A percentile compares a stretch with the other conserved stretches of the same genome.
Conservation (phyloP, 306 rosid species). For the Vicia faba region DNA sequence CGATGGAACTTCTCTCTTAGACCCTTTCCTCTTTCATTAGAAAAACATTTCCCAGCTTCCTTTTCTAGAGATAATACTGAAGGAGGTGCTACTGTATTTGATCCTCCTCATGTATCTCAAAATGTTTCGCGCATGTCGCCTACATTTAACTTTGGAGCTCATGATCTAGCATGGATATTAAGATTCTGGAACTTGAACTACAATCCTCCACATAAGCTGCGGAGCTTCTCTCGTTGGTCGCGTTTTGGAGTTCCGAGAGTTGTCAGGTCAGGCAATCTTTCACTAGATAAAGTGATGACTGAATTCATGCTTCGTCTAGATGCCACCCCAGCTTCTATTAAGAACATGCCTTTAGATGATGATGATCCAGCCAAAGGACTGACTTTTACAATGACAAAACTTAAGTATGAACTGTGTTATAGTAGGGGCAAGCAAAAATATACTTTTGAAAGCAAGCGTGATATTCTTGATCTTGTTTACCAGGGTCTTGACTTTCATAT, state of each 20-base stretch:
- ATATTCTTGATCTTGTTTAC: slow-evolving; percentile 86
- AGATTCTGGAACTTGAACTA: slow-evolving; percentile 80
- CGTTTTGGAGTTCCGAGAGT: slow-evolving; percentile 86
- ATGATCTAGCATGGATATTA: slow-evolving; percentile 93
- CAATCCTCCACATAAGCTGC: slow-evolving; percentile 93
- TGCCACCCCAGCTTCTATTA: slow-evolving; percentile 77
- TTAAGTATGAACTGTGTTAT: slow-evolving; percentile 76
- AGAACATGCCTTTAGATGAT: slow-evolving; percentile 87
- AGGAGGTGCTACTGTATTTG: slow-evolving; percentile 54
- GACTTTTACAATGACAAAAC: slow-evolving; percentile 75
- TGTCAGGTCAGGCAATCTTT: slow-evolving; percentile 88
- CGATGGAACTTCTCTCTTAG: slow-evolving; percentile 86
- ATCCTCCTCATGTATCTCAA: slow-evolving; percentile 55
- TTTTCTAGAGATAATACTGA: slow-evolving; percentile 47
- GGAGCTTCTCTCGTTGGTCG: slow-evolving; percentile 93
- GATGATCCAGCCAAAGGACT: slow-evolving; percentile 99
- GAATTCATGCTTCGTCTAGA: slow-evolving; percentile 94
- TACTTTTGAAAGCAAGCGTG: slow-evolving; percentile 91
- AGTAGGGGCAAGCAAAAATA: slow-evolving; percentile 93
- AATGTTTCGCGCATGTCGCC: slow-evolving; percentile 56
- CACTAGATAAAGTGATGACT: slow-evolving; percentile 96
- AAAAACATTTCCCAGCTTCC: slow-evolving; percentile 49
- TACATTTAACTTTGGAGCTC: slow-evolving; percentile 90
- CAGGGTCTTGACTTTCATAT: slow-evolving; percentile 93
- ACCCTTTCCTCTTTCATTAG: slow-evolving; percentile 58